Conservation (phyloP, 495 filamentous ascomycete species). For the Neurospora sp. region DNA sequence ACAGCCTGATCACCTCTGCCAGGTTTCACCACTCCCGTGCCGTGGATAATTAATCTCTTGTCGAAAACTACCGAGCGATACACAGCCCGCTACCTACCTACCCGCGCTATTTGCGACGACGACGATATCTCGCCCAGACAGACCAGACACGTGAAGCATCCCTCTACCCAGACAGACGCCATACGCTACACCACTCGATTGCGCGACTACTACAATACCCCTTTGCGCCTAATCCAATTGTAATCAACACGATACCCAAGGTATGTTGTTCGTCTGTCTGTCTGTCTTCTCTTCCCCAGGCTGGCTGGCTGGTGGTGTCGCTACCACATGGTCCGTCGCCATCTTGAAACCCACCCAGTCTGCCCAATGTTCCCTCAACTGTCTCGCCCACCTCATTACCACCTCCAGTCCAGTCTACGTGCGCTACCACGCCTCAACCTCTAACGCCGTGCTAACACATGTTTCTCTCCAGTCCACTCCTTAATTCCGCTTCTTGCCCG, state of each 20-base stretch:
- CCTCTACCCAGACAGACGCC: background rate
- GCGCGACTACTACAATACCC: background rate
- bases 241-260: background rate
- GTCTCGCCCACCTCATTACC: background rate
- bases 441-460: background rate
- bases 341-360: background rate
- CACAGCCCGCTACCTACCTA: background rate
- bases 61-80: background rate
- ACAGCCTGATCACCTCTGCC: background rate
- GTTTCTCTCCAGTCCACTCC: background rate
- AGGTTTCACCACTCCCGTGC: background rate
- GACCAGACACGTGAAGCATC: background rate
- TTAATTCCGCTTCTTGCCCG: background rate
- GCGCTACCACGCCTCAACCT: background rate
- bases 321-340: background rate
- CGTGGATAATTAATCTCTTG: background rate
- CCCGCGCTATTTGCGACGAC: background rate
- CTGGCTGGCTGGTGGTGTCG: background rate
- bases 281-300: background rate
- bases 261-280: background rate
- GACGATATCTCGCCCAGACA: background rate
- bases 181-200: no score
- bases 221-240: background rate
- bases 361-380: background rate
- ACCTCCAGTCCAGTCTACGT: background rate